These are phyloP conservation scores for Candida corydali DNA, from an alignment of 805 yeast species.

Conservation along the genomic window DNA sequence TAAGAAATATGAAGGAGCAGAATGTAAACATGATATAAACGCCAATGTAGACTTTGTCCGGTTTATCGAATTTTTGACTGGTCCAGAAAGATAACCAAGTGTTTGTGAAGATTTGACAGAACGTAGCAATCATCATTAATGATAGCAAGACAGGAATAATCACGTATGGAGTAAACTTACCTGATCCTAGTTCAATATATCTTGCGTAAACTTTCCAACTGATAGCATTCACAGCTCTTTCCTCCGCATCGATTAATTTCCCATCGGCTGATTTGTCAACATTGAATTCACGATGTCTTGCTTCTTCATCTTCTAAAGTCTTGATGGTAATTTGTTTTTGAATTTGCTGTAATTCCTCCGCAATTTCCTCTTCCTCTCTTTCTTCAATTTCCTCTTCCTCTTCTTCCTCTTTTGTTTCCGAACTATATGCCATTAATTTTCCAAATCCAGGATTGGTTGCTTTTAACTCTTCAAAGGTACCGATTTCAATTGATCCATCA, in stretches of 20 bases:
- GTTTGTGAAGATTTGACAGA: slow-evolving; percentile 56
- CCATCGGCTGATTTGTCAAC: slow-evolving; percentile 21
- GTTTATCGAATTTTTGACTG: slow-evolving; percentile 44
- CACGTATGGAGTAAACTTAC: slow-evolving; percentile 31
- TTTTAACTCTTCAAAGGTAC: slow-evolving; percentile 23
- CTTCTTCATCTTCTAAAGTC: slow-evolving; percentile 21
- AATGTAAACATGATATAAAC: slow-evolving; percentile 61
- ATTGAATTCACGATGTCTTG: slow-evolving; percentile 27
- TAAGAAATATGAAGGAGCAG: slow-evolving; percentile 41
- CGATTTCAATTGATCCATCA: slow-evolving; percentile 27
- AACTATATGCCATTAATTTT: slow-evolving; percentile 24
- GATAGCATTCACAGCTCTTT: slow-evolving; percentile 55
- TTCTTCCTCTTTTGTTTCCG: slow-evolving; percentile 15
- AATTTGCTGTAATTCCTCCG: slow-evolving; percentile 15
- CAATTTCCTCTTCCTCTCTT: slow-evolving; percentile 13
- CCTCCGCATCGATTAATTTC: slow-evolving; percentile 43
- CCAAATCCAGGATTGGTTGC: slow-evolving; percentile 21
- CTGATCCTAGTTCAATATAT: slow-evolving; percentile 55
- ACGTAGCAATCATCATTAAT: slow-evolving; percentile 35
- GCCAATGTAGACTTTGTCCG: slow-evolving; percentile 66
- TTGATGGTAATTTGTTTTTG: slow-evolving; percentile 13
- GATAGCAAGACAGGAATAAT: slow-evolving; percentile 18
- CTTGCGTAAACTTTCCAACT: slow-evolving; percentile 43
- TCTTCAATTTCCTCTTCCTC: slow-evolving; percentile 14
- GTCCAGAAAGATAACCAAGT: slow-evolving; percentile 88